Percentiles rank a stretch among this genome's conserved stretches.
Conservation (phyloP, 805 yeast genomes). For the Kodamaea kaohsiungensis region DNA sequence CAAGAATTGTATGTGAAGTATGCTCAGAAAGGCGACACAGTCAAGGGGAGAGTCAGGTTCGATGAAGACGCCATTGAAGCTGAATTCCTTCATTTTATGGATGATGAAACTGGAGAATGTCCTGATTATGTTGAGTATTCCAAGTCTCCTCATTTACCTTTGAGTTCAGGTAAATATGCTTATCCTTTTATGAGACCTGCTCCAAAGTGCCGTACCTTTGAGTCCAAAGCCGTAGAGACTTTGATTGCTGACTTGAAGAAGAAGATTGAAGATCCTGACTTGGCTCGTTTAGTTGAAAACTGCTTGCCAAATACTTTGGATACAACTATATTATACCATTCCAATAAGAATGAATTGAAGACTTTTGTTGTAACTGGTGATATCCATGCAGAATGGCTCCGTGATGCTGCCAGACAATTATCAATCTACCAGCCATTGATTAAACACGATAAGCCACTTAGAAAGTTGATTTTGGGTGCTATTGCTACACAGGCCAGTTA, state of each 20-base stretch:
- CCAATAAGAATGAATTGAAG: slow-evolving; percentile 26
- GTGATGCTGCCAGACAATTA: slow-evolving; percentile 84
- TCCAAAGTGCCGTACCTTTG: slow-evolving; percentile 69
- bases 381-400: slow-evolving; percentile 89
- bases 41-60: slow-evolving; percentile 1
- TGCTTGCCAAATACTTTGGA: slow-evolving; percentile 86
- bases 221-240: slow-evolving; percentile 59
- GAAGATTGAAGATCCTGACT: slow-evolving; percentile 59
- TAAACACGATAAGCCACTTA: slow-evolving; percentile 49
- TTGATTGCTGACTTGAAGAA: slow-evolving; percentile 53
- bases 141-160: slow-evolving; percentile 53
- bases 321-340: slow-evolving; percentile 80
- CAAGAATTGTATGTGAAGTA: not conserved
- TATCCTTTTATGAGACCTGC: slow-evolving; percentile 80
- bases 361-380: slow-evolving; percentile 89
- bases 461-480: slow-evolving; percentile 68
- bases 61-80: slow-evolving; percentile 1
- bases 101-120: slow-evolving; percentile 35
- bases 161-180: slow-evolving; percentile 51
- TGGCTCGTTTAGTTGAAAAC: slow-evolving; percentile 76
- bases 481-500: slow-evolving; percentile 75
- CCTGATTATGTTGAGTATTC: slow-evolving; percentile 67
- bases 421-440: slow-evolving; percentile 70
- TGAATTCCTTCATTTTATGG: slow-evolving; percentile 3
- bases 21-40: slow-evolving; percentile 1